Evolutionary conservation across 106 monocot genomes (phyloP).

Genomic region (Dendrobium huoshanense): DNA sequence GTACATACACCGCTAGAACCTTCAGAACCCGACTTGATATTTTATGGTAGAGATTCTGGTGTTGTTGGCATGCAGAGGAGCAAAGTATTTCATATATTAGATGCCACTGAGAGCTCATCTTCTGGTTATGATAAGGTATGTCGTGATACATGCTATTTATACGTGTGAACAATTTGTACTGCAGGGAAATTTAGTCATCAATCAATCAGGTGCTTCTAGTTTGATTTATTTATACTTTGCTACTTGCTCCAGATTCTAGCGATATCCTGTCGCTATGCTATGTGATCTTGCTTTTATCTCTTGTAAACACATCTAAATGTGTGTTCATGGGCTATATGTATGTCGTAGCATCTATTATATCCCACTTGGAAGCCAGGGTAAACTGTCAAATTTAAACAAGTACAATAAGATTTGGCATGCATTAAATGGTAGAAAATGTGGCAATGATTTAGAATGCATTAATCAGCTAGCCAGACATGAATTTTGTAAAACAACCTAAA

Average conservation of each 20-base stretch:
- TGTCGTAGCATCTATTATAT: too few relatives aligned
- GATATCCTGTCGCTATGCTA: not conserved
- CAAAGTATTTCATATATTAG: slow-evolving; percentile 27
- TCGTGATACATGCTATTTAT: not conserved
- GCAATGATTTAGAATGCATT: too few relatives aligned
- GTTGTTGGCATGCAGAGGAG: slow-evolving; percentile 55
- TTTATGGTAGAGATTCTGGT: slow-evolving; percentile 87
- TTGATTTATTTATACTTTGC: not conserved
- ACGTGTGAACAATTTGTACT: not conserved
- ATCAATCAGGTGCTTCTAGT: not conserved
- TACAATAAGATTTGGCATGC: too few relatives aligned
- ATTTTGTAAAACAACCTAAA: too few relatives aligned
- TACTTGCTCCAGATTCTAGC: not conserved
- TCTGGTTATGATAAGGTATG: slow-evolving; percentile 94
- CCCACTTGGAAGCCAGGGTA: too few relatives aligned
- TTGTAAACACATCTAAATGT: not conserved
- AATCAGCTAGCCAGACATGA: too few relatives aligned
- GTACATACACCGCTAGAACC: slow-evolving; percentile 3
- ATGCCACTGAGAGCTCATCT: slow-evolving; percentile 24
- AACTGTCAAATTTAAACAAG: too few relatives aligned
- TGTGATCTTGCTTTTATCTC: not conserved
- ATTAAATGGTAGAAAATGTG: too few relatives aligned
- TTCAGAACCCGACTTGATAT: slow-evolving; percentile 68
- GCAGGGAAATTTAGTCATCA: not conserved
- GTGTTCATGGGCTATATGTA: too few relatives aligned